Percentiles rank a stretch among this genome's conserved stretches.
Conservation (phyloP, 1,139 yeast species). For the Debaryomyces udenii region DNA sequence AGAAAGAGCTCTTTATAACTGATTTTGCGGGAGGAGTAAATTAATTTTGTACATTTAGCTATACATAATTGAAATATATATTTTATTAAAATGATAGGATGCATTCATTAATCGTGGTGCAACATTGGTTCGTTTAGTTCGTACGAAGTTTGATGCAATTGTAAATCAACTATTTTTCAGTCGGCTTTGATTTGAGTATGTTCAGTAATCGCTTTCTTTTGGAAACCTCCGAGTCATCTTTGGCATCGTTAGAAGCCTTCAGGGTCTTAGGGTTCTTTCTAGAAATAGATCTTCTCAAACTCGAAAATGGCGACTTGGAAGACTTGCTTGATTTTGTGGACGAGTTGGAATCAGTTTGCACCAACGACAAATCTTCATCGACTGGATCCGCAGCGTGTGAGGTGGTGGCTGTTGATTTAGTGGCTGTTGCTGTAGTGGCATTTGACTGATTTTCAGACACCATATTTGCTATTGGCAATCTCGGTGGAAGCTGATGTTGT, state of each 20-base stretch:
- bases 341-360: slow-evolving; percentile 1
- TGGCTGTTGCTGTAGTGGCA: neutral
- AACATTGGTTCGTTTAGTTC: neutral
- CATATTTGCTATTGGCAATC: neutral
- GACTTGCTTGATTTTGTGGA: slow-evolving; percentile 2
- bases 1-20: too few relatives aligned
- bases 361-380: neutral
- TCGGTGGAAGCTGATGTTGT: neutral
- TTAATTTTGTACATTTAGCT: slow-evolving; percentile 13
- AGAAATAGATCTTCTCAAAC: slow-evolving; percentile 4
- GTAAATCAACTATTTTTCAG: neutral
- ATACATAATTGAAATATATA: slow-evolving; percentile 9
- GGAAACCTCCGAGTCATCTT: slow-evolving; percentile 3
- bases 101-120: slow-evolving; percentile 3
- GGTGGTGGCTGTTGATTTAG: too few relatives aligned
- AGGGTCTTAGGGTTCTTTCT: slow-evolving; percentile 4
- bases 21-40: neutral
- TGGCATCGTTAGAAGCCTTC: neutral
- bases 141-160: neutral
- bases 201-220: slow-evolving; percentile 5
- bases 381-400: neutral
- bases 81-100: slow-evolving; percentile 6
- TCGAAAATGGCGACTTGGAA: slow-evolving; percentile 3
- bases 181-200: slow-evolving; percentile 1
- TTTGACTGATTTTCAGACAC: neutral